Evolutionary conservation across 768 basidiomycete genomes (phyloP), one percentile per base, ranked within the genome.

Genomic region (Plicaturopsis crispa): DNA sequence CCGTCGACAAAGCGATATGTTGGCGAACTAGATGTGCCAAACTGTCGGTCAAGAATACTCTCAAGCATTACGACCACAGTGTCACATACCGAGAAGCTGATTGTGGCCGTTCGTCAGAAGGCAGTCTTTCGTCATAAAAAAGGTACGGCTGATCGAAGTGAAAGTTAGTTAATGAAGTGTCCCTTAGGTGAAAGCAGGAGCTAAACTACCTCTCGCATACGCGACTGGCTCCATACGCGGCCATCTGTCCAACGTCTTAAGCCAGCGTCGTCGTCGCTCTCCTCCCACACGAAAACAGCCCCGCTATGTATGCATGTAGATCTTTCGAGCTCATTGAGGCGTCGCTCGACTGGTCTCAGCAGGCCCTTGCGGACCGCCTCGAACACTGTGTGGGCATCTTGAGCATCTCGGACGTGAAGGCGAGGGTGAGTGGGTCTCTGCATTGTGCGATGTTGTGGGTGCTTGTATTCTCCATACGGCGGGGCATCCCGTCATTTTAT

Each of bases 191-290:
- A 18, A 16, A 23, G 19, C 38, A 24, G 31, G 32, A 14, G 37
- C 35, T 21, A 24, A 37, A 48, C 41, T 32, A 73, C 74, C 64
- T 76, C 76, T 46, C 77, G 64, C 73, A 80, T 79, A 32, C 78
- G 67, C 38, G 75, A 78, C 54, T 79, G 76, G 36, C 77, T 76
- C 78, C 78, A 80, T 31, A 79, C 65, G 23, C 78, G 72, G 17
- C 78, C 78, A 60, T 83, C 80, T 35, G 80, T 83, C 79, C 79
- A 81, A 45, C 80, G 62, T 51, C 78, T 79, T 35, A 81, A 57
- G 8, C 79, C 78, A 35, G 66, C 66, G 35, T 80, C 78, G 43
- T 80, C 76, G 35, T 80, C 78, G 45, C 70, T 70, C 55, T 83
- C 79, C 49, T 77, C 70, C 80, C 80, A 83, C 32, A 81, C 76